Base-by-base conservation (phyloP, 495 filamentous ascomycete genomes). In the Aspergillus biplanus region DNA sequence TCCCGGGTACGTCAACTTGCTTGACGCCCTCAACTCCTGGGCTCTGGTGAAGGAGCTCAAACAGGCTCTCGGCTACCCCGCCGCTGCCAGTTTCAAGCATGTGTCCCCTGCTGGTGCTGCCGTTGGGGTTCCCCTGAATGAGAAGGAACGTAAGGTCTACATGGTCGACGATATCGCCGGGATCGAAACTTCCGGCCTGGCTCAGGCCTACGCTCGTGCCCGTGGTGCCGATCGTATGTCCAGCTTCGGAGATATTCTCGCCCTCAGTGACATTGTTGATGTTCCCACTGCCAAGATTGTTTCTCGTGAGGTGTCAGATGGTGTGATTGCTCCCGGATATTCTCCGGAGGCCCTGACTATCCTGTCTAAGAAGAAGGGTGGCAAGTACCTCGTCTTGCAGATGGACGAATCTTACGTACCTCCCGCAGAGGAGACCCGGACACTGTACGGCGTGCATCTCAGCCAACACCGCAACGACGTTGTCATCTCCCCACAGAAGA, bases 11-110 rank as follows among this genome's bases (percentile, higher is more conserved):
- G 92, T 98, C 78, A 98, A 99, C 79, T 85, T 99, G 37, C 86
- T 99, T 16, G 95, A 99, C 77, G 92, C 93, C 52, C 86, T 99
- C 68, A 99, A 99, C 80, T 90, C 92, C 60, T 99, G 95, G 95
- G 90, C 90, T 6, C 78, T 99, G 33, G 95, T 99, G 58, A 97
- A 96, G 85, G 95, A 99, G 82, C 83, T 99, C 64, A 95, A 94
- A 83, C 82, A 88, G 62, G 90, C 93, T 35, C 86, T 97, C 4
- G 85, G 89, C 66, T 86, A 88, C 71, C 91, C 96, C n/a, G 95
- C 95, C 32, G 96, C 95, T 18, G 94, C 95, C 54, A 96, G 91
- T 75, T 99, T 99, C 89, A 99, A 99, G 85, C 96, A 98, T 73
- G 95, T 98, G 44, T 98, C 96, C 5, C 95, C 95, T 7, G 95